Percentiles rank a stretch among this genome's conserved stretches.
Evolutionary conservation across 2,329 filamentous ascomycete genomes (phyloP).

Genomic region (Blumeria graminis): DNA sequence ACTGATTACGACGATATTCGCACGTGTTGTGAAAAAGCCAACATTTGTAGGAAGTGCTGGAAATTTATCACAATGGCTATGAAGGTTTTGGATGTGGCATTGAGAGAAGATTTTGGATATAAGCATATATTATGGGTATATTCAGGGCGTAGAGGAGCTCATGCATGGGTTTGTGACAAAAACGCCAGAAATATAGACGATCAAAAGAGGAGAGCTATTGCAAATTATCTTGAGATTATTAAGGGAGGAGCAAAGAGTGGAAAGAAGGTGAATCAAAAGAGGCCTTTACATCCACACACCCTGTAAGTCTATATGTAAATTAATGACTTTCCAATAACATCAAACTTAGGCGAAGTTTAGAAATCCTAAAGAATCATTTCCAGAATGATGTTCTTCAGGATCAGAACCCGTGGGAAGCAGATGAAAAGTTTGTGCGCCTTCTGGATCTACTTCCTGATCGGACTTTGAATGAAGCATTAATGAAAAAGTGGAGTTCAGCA

Average conservation of each 20-base stretch:
- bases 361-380: slow-evolving; percentile 67
- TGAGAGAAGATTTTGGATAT: slow-evolving; percentile 90
- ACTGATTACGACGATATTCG: slow-evolving; percentile 96
- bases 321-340: slow-evolving; percentile 2
- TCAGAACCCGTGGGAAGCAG: slow-evolving; percentile 63
- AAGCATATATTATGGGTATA: slow-evolving; percentile 97
- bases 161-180: slow-evolving; percentile 95
- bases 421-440: slow-evolving; percentile 50
- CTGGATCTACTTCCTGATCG: slow-evolving; percentile 68
- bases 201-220: slow-evolving; percentile 59
- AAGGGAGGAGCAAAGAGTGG: slow-evolving; percentile 65
- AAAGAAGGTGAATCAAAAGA: slow-evolving; percentile 62
- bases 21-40: slow-evolving; percentile 82
- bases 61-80: slow-evolving; percentile 95
- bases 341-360: slow-evolving; percentile 44
- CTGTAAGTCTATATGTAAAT: slow-evolving; percentile 23
- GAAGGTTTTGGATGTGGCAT: slow-evolving; percentile 65
- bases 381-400: slow-evolving; percentile 54
- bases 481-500: slow-evolving; percentile 74
- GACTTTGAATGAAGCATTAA: slow-evolving; percentile 49
- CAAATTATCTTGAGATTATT: slow-evolving; percentile 76
- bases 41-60: slow-evolving; percentile 90
- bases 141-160: slow-evolving; percentile 81
- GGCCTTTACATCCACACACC: slow-evolving; percentile 78
- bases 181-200: slow-evolving; percentile 69